phyloP scores from a whole-genome alignment of 805 yeast genomes.

The Yarrowia osloensis region DNA sequence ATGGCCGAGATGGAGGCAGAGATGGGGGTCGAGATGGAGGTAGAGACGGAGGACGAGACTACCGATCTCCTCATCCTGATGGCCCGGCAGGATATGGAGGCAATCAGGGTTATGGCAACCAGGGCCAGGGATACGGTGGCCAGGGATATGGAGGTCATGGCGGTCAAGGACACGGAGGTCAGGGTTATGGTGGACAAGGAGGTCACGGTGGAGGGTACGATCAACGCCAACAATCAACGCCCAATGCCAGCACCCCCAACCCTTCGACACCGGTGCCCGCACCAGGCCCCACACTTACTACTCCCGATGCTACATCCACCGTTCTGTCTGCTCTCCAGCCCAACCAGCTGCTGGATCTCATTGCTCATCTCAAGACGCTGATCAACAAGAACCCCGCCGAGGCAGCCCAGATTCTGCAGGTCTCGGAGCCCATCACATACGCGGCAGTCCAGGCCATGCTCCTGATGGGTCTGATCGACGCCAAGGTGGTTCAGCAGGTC shows the following conservation, averaged over 20 bases:
- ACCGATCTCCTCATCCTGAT: not conserved
- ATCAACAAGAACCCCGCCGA: conserved; percentile 57
- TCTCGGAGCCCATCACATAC: conserved; percentile 64
- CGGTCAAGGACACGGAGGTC: not conserved
- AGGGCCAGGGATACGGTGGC: conserved; percentile 4
- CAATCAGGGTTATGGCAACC: not conserved
- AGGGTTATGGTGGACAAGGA: not conserved
- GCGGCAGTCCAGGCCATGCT: conserved; percentile 73
- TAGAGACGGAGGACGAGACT: not conserved
- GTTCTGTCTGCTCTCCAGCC: conserved; percentile 49
- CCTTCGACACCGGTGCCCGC: not conserved
- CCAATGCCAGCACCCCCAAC: not conserved
- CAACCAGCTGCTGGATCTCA: conserved; percentile 50
- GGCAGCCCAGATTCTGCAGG: conserved; percentile 60
- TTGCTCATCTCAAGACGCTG: conserved; percentile 61
- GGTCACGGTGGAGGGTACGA: conserved; percentile 1
- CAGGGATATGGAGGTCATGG: not conserved
- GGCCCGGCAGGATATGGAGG: not conserved
- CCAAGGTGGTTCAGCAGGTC: conserved; percentile 37
- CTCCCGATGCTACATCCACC: conserved; percentile 53
- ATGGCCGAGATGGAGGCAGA: not conserved
- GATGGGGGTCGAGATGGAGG: not conserved
- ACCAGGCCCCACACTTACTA: conserved; percentile 43
- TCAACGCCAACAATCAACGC: not conserved
- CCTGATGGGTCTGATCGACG: conserved; percentile 44